phyloP scores from a whole-genome alignment of 106 monocot genomes.

The Cymbidium sinense region DNA sequence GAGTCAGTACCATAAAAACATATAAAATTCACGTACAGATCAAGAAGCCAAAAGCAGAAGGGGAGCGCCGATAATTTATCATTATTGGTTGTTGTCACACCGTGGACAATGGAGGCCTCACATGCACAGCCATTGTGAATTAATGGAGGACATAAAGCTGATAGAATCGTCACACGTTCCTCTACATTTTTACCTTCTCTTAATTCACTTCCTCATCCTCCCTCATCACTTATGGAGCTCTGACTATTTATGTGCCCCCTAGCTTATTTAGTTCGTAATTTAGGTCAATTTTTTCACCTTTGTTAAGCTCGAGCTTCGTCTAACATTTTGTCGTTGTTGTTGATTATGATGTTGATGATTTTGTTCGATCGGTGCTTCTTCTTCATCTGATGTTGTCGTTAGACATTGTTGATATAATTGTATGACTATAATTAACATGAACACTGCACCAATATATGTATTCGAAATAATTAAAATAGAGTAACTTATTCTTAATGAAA shows the following conservation, averaged over 20 bases:
- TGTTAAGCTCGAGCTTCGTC: background rate
- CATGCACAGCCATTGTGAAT: background rate
- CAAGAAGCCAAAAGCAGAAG: background rate
- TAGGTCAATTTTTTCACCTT: too few species aligned
- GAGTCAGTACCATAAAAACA: background rate
- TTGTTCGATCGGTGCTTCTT: conserved; percentile 8
- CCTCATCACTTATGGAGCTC: background rate
- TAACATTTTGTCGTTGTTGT: background rate
- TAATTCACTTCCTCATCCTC: background rate
- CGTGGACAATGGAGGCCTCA: background rate
- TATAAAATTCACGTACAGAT: background rate
- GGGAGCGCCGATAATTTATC: background rate
- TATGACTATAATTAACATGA: conserved; percentile 47
- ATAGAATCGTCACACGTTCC: background rate
- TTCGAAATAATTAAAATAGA: background rate
- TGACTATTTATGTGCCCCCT: background rate
- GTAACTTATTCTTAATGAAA: background rate
- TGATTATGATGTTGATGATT: conserved; percentile 6
- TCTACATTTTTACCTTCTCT: background rate
- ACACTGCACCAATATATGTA: conserved; percentile 19
- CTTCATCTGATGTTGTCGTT: conserved; percentile 8
- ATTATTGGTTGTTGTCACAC: background rate
- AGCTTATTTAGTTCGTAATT: too few species aligned
- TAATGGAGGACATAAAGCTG: background rate
- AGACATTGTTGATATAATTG: conserved; percentile 45